Conservation (phyloP, 768 basidiomycete genomes). For the Boletus sp. region DNA sequence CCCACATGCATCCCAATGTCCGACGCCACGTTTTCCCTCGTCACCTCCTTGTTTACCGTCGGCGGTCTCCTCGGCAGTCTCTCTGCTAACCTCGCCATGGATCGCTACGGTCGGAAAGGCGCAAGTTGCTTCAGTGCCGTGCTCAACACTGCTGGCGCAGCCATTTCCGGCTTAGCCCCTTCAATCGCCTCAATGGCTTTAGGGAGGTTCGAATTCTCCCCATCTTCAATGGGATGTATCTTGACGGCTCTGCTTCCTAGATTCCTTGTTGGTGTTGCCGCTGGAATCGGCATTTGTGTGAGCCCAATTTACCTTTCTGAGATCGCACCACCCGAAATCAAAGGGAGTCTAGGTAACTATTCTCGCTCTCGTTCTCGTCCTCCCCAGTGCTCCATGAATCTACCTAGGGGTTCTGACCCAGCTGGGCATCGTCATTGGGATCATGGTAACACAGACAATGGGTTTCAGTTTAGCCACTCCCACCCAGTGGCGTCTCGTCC, state of each 20-base stretch:
- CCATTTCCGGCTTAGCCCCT: slow-evolving; percentile 61
- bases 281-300: slow-evolving; percentile 74
- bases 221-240: neutral
- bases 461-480: slow-evolving; percentile 72
- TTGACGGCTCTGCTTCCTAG: slow-evolving; percentile 31
- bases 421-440: slow-evolving; percentile 77
- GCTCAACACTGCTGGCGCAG: slow-evolving; percentile 55
- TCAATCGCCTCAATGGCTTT: slow-evolving; percentile 54
- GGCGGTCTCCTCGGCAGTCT: slow-evolving; percentile 84
- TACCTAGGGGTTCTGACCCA: slow-evolving; percentile 72
- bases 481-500: slow-evolving; percentile 64
- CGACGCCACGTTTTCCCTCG: slow-evolving; percentile 69
- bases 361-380: slow-evolving; percentile 11
- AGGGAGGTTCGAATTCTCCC: slow-evolving; percentile 53
- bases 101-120: slow-evolving; percentile 66
- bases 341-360: slow-evolving; percentile 66
- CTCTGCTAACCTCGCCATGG: slow-evolving; percentile 63
- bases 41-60: slow-evolving; percentile 83
- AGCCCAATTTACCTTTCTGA: slow-evolving; percentile 84
- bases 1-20: slow-evolving; percentile 81
- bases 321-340: slow-evolving; percentile 74
- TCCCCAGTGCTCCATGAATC: neutral
- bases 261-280: slow-evolving; percentile 63
- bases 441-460: slow-evolving; percentile 80
- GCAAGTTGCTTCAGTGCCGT: slow-evolving; percentile 58